Evolutionary conservation across 139 green algal species (phyloP).

Genomic region (Edaphochlamys debaryana): DNA sequence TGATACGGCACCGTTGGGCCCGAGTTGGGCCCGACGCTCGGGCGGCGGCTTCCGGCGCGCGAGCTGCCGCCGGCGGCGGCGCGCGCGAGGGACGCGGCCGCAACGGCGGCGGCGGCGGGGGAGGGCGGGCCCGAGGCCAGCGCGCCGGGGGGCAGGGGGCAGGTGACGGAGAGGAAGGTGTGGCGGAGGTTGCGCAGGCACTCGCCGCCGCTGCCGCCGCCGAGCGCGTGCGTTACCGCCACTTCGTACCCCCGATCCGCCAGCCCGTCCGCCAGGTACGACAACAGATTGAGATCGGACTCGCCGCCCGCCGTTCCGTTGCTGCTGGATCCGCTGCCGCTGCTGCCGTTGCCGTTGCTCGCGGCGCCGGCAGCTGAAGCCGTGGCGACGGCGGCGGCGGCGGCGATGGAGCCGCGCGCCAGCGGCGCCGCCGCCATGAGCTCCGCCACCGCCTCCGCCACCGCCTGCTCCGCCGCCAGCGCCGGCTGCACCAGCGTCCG

Average conservation of each 20-base stretch:
- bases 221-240: conserved; percentile 18
- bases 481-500: conserved; percentile 19
- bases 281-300: background rate
- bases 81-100: background rate
- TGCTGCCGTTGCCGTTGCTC: background rate
- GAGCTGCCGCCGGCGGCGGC: background rate
- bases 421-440: background rate
- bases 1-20: conserved; percentile 2
- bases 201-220: conserved; percentile 37
- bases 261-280: conserved; percentile 30
- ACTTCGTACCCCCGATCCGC: conserved; percentile 15
- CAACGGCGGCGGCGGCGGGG: background rate
- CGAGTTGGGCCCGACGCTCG: background rate
- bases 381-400: background rate
- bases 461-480: conserved; percentile 27
- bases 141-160: background rate
- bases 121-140: background rate
- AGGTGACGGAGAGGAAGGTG: conserved; percentile 63
- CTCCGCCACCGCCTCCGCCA: conserved; percentile 12
- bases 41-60: background rate
- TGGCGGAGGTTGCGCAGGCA: conserved; percentile 78
- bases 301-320: background rate
- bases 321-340: background rate
- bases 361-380: background rate
- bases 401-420: background rate